Conservation (phyloP, 2,329 filamentous ascomycete genomes). For the Aspergillus sp. region DNA sequence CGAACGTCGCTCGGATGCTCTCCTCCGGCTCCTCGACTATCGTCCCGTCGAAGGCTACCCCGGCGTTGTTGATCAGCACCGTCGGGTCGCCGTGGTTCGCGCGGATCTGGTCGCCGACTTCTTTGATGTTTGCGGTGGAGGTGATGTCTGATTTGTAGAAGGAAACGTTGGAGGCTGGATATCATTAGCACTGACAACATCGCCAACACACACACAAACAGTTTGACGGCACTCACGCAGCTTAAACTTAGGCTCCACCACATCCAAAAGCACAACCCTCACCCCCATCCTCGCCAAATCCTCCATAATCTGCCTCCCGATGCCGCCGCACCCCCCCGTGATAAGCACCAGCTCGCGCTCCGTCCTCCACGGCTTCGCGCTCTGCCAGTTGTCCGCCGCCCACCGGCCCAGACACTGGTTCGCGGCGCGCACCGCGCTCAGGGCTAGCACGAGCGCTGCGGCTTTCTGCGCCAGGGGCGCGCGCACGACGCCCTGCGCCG, state of each 20-base stretch:
- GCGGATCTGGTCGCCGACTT: constrained; percentile 31
- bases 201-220: too few species aligned
- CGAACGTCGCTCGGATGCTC: constrained; percentile 40
- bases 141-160: constrained; percentile 34
- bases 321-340: constrained; percentile 30
- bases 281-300: constrained; percentile 20
- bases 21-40: constrained; percentile 39
- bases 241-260: constrained; percentile 23
- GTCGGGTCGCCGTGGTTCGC: constrained; percentile 34
- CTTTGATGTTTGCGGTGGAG: constrained; percentile 20
- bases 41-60: constrained; percentile 38
- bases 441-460: constrained; percentile 12
- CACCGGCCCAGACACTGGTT: constrained; percentile 21
- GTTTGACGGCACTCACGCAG: constrained; percentile 15
- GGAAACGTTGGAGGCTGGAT: constrained; percentile 19
- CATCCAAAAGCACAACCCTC: constrained; percentile 28
- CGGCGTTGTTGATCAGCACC: constrained; percentile 43
- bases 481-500: constrained; percentile 16
- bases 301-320: constrained; percentile 28
- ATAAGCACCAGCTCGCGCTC: constrained; percentile 26
- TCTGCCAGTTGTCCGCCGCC: constrained; percentile 22
- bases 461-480: constrained; percentile 22
- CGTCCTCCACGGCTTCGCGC: constrained; percentile 15
- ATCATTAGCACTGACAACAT: neutral
- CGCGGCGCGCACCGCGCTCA: constrained; percentile 17